Evolutionary conservation across 352 stramenopile genomes (phyloP), one percentile per base, ranked within the genome.

Genomic region (Chrysophaeum taylorii): DNA sequence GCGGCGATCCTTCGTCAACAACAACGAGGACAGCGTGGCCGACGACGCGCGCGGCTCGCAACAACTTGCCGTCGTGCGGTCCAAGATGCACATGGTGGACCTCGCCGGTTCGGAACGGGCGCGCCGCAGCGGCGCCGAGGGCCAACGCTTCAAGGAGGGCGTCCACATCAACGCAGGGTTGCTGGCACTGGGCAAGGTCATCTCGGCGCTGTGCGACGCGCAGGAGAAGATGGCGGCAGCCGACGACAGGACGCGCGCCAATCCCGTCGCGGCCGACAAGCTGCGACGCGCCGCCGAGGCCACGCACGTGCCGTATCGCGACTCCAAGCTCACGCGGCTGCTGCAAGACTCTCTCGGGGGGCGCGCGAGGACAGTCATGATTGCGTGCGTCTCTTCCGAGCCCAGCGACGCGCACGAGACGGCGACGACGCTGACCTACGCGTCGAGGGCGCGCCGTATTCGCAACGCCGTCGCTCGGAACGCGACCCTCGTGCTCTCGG

Each of bases 101-200:
- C 79, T 98, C 31, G 94, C 94, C 0, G 94, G 93, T 23, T 95
- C 85, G 0, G 94, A 98, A 80, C 84, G 90, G 12, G 87, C 91
- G 7, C 96, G 97, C 74, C 84, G 91, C 12, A 96, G 91, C 0
- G 83, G 87, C 1, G 85, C 87, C 2, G 79, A 92, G 9, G 92
- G 90, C 5, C 82, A 83, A 0, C 82, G 89, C 4, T 87, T 95
- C 52, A 94, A 93, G 69, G 93, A 98, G 74, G 94, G 89, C 0
- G 91, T 97, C 64, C 93, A 88, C 67, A 98, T 98, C 71, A 98
- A 98, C 76, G 89, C 95, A 70, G 89, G 90, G 0, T 42, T 62
- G 29, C 33, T n/a, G 18, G 43, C 23, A 21, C 48, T 70, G n/a
- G 43, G 37, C 37, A 60, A 89, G 69, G 90, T 89, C 73, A 89